Conservation (phyloP, 139 green algal genomes). For the Coelastrella sp. region DNA sequence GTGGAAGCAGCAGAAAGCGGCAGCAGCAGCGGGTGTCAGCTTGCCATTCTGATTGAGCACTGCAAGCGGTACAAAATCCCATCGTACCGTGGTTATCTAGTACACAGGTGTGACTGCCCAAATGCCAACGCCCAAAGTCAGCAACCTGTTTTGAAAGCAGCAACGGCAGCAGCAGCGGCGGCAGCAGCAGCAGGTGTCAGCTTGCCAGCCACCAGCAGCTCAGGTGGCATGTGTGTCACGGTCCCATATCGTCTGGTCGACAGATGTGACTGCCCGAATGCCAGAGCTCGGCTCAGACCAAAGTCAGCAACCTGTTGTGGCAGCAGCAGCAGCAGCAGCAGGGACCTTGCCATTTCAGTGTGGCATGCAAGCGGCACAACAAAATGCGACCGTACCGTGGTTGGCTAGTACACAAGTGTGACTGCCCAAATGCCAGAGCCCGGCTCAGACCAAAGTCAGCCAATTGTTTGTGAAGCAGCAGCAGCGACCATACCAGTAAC, state of each 20-base stretch:
- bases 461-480: slow-evolving; percentile 33
- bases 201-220: too few relatives aligned
- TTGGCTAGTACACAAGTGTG: slow-evolving; percentile 48
- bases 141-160: slow-evolving; percentile 48
- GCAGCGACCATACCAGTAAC: slow-evolving; percentile 8
- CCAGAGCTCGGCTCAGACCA: slow-evolving; percentile 51
- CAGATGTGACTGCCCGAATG: slow-evolving; percentile 24
- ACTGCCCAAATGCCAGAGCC: slow-evolving; percentile 50
- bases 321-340: not conserved
- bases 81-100: not conserved
- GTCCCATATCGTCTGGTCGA: slow-evolving; percentile 32
- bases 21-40: too few relatives aligned
- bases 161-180: too few relatives aligned
- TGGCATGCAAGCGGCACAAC: too few relatives aligned
- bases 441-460: slow-evolving; percentile 61
- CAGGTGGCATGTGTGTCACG: too few relatives aligned
- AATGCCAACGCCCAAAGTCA: slow-evolving; percentile 61
- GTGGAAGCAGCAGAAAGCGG: not conserved
- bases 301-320: slow-evolving; percentile 61
- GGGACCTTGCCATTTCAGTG: too few relatives aligned
- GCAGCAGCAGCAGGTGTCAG: not conserved
- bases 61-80: too few relatives aligned
- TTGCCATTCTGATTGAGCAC: too few relatives aligned
- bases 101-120: slow-evolving; percentile 54
- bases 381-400: too few relatives aligned